phyloP scores from a whole-genome alignment of 2,329 filamentous ascomycete species.

The Aspergillus sp. region DNA sequence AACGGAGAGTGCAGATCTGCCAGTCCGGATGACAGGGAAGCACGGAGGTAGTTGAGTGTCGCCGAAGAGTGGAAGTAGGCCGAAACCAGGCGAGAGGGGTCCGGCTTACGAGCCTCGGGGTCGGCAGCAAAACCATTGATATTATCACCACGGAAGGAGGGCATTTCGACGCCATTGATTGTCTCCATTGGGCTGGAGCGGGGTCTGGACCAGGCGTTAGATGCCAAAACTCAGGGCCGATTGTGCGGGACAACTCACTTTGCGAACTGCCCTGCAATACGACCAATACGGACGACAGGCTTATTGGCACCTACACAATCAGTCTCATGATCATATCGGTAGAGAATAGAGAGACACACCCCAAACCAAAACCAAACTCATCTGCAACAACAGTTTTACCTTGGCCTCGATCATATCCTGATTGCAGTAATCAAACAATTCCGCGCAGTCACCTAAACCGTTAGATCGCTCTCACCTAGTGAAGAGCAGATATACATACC shows the following conservation, averaged over 20 bases:
- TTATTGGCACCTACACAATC: constrained; percentile 46
- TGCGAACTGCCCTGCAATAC: constrained; percentile 96
- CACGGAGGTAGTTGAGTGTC: constrained; percentile 86
- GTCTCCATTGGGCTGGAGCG: constrained; percentile 80
- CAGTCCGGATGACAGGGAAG: constrained; percentile 74
- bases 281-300: constrained; percentile 84
- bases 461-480: not conserved
- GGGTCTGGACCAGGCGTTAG: constrained; percentile 41
- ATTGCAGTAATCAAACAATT: constrained; percentile 94
- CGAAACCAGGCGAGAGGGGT: constrained; percentile 74
- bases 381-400: constrained; percentile 92
- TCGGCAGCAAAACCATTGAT: constrained; percentile 70
- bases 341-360: constrained; percentile 43
- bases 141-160: constrained; percentile 90
- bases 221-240: not conserved
- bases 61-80: constrained; percentile 95
- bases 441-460: constrained; percentile 67
- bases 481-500: constrained; percentile 40
- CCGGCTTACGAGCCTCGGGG: constrained; percentile 64
- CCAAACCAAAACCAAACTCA: constrained; percentile 94
- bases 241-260: constrained; percentile 44
- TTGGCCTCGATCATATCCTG: constrained; percentile 86
- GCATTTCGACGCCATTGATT: constrained; percentile 69
- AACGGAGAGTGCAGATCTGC: constrained; percentile 89
- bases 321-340: constrained; percentile 1